Conservation (phyloP, 805 yeast genomes). For the Monosporozyma unispora region DNA sequence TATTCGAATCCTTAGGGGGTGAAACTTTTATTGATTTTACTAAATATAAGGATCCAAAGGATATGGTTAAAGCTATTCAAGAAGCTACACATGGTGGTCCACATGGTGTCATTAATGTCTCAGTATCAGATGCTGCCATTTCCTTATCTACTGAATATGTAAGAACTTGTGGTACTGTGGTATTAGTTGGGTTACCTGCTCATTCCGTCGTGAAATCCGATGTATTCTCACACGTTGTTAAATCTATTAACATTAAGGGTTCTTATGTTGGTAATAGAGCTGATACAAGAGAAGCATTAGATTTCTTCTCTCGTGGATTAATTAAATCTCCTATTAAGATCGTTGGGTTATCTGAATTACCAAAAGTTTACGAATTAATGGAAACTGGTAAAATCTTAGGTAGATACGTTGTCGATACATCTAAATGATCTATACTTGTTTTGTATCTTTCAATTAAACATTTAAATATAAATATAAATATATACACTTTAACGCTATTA, state of each 20-base stretch:
- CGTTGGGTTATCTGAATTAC: slow-evolving; percentile 47
- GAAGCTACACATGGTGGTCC: slow-evolving; percentile 60
- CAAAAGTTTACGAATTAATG: slow-evolving; percentile 47
- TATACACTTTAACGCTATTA: no score
- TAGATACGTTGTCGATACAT: slow-evolving; percentile 78
- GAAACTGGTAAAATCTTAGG: slow-evolving; percentile 53
- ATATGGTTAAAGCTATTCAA: slow-evolving; percentile 41
- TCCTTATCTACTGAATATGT: slow-evolving; percentile 46
- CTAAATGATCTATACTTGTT: slow-evolving; percentile 32
- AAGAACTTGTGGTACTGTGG: slow-evolving; percentile 61
- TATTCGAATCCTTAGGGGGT: slow-evolving; percentile 42
- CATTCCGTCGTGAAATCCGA: slow-evolving; percentile 58
- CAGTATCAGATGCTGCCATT: slow-evolving; percentile 60
- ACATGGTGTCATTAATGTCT: slow-evolving; percentile 61
- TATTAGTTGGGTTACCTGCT: slow-evolving; percentile 68
- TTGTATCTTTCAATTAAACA: not conserved
- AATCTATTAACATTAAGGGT: slow-evolving; percentile 61
- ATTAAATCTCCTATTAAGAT: slow-evolving; percentile 54
- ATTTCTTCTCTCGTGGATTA: slow-evolving; percentile 59
- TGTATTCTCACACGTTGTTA: slow-evolving; percentile 64
- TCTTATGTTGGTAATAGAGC: slow-evolving; percentile 85
- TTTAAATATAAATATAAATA: no score
- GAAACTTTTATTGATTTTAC: slow-evolving; percentile 49
- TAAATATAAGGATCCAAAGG: slow-evolving; percentile 34
- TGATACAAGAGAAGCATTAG: slow-evolving; percentile 67